Base-by-base conservation (phyloP, 768 basidiomycete genomes). In the Neoboletus brunneissimus region DNA sequence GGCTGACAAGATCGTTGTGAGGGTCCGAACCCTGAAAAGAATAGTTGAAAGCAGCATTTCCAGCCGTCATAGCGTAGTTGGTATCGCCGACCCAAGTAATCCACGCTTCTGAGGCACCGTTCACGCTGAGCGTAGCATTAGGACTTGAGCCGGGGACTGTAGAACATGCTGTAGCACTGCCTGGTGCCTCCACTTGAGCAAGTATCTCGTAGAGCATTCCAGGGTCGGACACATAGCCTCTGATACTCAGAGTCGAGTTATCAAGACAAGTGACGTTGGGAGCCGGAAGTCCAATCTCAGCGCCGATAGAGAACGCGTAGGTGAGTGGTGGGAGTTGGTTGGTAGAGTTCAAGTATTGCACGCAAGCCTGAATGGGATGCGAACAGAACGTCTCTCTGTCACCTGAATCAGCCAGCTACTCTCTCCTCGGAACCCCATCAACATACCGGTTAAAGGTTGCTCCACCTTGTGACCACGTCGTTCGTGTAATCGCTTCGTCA, bases 121-220 rank as follows among this genome's bases (percentile, higher is more conserved):
- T 67, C 15, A 89, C 75, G 32, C 69, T 70, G 22, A 89, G 54
- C 2, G 79, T 79, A 23, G 79, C 78, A 52, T 83, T 83, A 9
- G 73, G 67, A 31, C 46, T 59, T 35, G 68, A 63, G 11, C 65
- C 65, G 25, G 62, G 40, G 12, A 66, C 46, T 0, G 67, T 45
- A n/a, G 67, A 57, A 55, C 82, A 83, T 0, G 64, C 34, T 13
- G 73, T 63, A 10, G 51, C 38, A 8, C 76, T 67, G 10, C 66
- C 67, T 25, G 75, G 69, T 22, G 73, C 66, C 32, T 70, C 67
- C 0, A 80, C 79, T 46, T 77, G 79, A 16, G 75, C 82, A 38
- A 89, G 70, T 18, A 91, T 67, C 61, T 89, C 88, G 65, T 86
- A 91, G 4, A 79, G 64, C 88, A 89, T 89, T n/a, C 88, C 84